Base-by-base conservation (phyloP, 2,329 filamentous ascomycete species). In the Monilinia laxa region DNA sequence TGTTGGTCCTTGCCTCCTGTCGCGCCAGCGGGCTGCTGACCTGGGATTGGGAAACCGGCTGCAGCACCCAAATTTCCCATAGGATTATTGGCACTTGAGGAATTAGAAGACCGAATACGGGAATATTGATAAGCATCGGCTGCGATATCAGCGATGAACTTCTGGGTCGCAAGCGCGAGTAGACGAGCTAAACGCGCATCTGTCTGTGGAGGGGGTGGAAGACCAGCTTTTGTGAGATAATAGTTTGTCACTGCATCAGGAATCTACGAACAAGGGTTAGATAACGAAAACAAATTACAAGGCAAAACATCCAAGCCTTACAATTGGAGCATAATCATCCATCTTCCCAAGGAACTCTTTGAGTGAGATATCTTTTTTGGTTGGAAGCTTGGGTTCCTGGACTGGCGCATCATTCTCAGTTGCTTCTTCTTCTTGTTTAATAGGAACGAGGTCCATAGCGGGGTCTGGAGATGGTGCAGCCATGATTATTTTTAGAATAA, bases 61-160 rank as follows among this genome's bases (percentile, higher is more conserved):
- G 87, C 89, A 0, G 89, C 91, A 67, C 90, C 92, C 20, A 96
- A 83, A 71, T 90, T 92, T 68, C 92, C 92, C 87, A 97, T 93
- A 0, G 92, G 91, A 79, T 97, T 97, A 77, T 93, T 96, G 16
- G 89, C 89, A 70, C 91, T 93, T 35, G 85, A 88, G 67, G 90
- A 93, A 76, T 95, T 96, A 28, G 91, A 94, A n/a, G 92, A 91
- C 52, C 95, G 90, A 75, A 99, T 98, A 64, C 94, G 92, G 69
- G 90, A 93, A 83, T 97, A 98, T 80, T 99, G 95, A 79, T 99
- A 99, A 3, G 95, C 93, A 78, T 99, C 95, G 67, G 95, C 93
- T 1, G 95, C 95, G 71, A 99, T 92, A 78, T 99, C 95, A 68
- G 95, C 93, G 74, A 99, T 91, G 83, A 99, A 99, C 78, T 99